Evolutionary conservation across 225 moss, liverwort and hornwort species (phyloP), one percentile per base, ranked within the genome.

Genomic region (Straminergon stramineum): DNA sequence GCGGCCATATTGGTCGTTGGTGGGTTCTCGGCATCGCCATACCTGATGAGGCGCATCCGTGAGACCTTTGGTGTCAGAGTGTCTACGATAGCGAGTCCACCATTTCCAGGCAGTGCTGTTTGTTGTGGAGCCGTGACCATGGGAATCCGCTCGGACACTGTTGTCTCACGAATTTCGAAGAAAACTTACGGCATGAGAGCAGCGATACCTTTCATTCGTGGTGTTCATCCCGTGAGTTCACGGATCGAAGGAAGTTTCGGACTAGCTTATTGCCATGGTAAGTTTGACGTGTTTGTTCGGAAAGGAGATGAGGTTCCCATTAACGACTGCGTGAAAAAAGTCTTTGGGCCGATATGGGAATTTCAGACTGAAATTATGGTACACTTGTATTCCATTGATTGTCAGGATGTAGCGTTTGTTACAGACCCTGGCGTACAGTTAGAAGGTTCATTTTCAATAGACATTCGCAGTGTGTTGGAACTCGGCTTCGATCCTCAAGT

Each of bases 261-360:
- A 7, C 0, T 0, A 55, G 2, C 2, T 0, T 51, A 7, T 0
- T 83, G 83, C 6, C 0, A 0, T 0, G 10, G 20, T 4, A 10
- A 1, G 3, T 83, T 88, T 34, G 0, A 0, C 0, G 1, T 2
- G 12, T 48, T 9, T 34, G 90, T 85, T 10, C 43, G 56, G 1
- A 88, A 76, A 57, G 88, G 90, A 21, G 88, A 76, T 8, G 92
- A 85, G 78, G 82, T 90, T 1, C 43, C 6, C 0, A 8, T 63
- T 9, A 45, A 90, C 1, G 63, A 82, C 10, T 56, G 48, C 64
- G 92, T 88, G 21, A 85, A 82, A 14, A 16, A 0, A 15, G 1
- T 23, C 0, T 0, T 0, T 26, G 0, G 0, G 1, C n/a, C 92
- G 1, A 0, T 34, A 0, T 0, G 0, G 1, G 51, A 21, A n/a